These are phyloP conservation scores for Jacaranda mimosifolia DNA, from an alignment of 257 asterid genomes.

Conservation along the genomic window DNA sequence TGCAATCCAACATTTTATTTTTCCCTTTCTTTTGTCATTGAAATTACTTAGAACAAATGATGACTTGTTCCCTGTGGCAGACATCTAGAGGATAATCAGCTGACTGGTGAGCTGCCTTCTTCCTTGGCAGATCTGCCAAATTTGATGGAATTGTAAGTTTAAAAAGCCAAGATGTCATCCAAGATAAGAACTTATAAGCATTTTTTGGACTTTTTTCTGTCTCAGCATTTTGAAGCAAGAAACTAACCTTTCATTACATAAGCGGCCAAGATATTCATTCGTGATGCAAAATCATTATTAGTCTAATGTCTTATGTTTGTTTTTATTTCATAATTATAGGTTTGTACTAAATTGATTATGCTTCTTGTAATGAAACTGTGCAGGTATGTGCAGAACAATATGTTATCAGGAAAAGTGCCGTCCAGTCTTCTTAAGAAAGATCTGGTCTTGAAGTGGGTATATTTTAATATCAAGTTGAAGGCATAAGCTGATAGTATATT, in stretches of 20 bases:
- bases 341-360: not conserved
- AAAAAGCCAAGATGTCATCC: not conserved
- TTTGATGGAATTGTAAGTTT: not conserved
- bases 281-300: no score
- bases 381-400: not conserved
- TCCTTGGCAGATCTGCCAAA: not conserved
- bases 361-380: not conserved
- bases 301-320: no score
- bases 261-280: not conserved
- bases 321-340: no score
- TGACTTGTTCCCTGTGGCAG: not conserved
- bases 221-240: no score
- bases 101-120: not conserved
- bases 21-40: not conserved
- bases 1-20: not conserved
- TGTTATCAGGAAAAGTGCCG: not conserved
- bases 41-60: not conserved
- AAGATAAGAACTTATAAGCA: no score
- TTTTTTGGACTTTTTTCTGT: no score
- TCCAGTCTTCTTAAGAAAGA: not conserved
- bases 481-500: not conserved
- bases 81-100: not conserved
- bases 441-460: not conserved
- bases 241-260: no score
- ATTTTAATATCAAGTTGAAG: not conserved